Evolutionary conservation across 257 asterid genomes (phyloP).

Genomic region (Solanum rostratum): DNA sequence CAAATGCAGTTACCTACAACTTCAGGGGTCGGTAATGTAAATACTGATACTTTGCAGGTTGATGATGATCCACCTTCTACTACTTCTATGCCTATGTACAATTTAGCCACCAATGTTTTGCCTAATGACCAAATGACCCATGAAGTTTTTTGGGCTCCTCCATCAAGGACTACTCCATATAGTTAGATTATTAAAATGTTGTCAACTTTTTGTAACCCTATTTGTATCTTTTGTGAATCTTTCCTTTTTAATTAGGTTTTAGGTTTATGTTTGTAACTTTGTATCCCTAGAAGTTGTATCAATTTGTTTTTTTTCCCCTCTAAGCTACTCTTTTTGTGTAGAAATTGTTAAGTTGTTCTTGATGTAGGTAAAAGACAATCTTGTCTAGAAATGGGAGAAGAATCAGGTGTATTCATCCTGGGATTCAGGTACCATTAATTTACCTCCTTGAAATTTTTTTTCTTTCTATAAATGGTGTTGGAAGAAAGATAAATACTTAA

Average conservation of each 20-base stretch:
- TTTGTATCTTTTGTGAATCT: slow-evolving; percentile 15
- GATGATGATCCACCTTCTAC: slow-evolving; percentile 20
- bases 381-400: not conserved
- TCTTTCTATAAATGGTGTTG: not conserved
- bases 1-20: slow-evolving; percentile 7
- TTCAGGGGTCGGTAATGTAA: slow-evolving; percentile 4
- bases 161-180: slow-evolving; percentile 28
- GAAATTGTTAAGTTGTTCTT: not conserved
- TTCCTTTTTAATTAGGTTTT: slow-evolving; percentile 6
- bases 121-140: slow-evolving; percentile 49
- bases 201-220: slow-evolving; percentile 10
- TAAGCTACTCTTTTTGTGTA: not conserved
- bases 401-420: not conserved
- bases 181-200: not conserved
- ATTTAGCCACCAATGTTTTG: slow-evolving; percentile 31
- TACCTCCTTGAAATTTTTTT: not conserved
- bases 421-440: not conserved
- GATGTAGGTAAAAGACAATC: not conserved
- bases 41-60: slow-evolving; percentile 1
- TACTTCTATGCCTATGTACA: slow-evolving; percentile 21
- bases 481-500: not conserved
- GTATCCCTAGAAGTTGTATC: not conserved
- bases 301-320: not conserved
- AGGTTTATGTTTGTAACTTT: not conserved
- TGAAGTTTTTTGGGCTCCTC: slow-evolving; percentile 57